phyloP scores from a whole-genome alignment of 164 flowering plant genomes.

The Tetrastigma voinierianum region DNA sequence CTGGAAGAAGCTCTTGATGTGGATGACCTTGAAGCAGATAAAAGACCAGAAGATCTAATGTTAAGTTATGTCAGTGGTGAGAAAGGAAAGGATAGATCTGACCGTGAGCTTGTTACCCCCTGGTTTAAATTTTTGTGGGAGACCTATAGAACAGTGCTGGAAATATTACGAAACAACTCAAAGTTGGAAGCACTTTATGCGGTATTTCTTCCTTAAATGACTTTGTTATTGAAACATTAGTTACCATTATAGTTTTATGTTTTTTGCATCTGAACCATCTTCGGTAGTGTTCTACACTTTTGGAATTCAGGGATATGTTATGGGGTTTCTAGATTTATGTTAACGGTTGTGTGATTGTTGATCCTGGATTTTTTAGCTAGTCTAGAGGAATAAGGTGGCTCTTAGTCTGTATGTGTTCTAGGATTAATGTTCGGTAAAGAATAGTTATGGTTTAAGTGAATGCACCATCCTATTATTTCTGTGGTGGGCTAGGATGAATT shows the following conservation, averaged over 20 bases:
- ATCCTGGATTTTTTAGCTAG: neutral
- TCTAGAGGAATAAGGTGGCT: neutral
- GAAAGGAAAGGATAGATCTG: slow-evolving; percentile 94
- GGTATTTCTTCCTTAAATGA: slow-evolving; percentile 26
- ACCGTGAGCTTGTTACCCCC: slow-evolving; percentile 93
- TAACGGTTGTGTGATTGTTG: too few relatives aligned
- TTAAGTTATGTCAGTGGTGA: slow-evolving; percentile 98
- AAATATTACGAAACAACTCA: slow-evolving; percentile 87
- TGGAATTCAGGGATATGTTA: too few relatives aligned
- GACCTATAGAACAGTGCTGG: slow-evolving; percentile 92
- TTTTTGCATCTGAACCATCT: too few relatives aligned
- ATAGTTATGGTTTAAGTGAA: neutral
- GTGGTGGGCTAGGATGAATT: neutral
- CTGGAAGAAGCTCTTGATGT: slow-evolving; percentile 93
- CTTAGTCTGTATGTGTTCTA: too few relatives aligned
- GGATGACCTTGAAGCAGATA: slow-evolving; percentile 94
- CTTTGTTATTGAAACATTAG: neutral
- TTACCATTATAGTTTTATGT: neutral
- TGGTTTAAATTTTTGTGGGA: slow-evolving; percentile 99
- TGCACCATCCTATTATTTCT: neutral
- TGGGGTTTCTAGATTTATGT: too few relatives aligned
- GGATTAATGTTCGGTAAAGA: neutral
- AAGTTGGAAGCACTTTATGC: slow-evolving; percentile 91
- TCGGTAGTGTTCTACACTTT: too few relatives aligned
- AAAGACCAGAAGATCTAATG: slow-evolving; percentile 93